phyloP scores from a whole-genome alignment of 176 grass and related monocot species.

The Avena atlantica region DNA sequence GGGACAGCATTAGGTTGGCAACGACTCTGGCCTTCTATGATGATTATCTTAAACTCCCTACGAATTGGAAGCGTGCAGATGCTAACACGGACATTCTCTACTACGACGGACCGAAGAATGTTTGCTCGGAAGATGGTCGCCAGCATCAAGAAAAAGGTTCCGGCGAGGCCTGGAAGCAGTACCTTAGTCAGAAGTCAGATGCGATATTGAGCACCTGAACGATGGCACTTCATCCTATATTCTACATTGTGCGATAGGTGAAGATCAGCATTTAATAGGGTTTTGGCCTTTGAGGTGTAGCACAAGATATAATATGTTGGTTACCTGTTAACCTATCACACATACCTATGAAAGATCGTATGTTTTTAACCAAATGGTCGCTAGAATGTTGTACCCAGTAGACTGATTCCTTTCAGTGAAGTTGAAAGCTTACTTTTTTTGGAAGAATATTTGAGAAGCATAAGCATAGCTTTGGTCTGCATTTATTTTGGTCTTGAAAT shows the following conservation, averaged over 20 bases:
- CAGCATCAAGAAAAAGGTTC: slow-evolving; percentile 41
- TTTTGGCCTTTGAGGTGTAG: neutral
- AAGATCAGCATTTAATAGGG: neutral
- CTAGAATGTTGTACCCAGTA: slow-evolving; percentile 31
- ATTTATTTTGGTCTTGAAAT: neutral
- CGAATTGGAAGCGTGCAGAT: slow-evolving; percentile 58
- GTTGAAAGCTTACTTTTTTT: neutral
- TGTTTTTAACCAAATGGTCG: neutral
- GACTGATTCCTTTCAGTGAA: neutral
- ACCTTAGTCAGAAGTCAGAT: slow-evolving; percentile 58
- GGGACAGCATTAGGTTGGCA: slow-evolving; percentile 60
- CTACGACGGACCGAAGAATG: slow-evolving; percentile 75
- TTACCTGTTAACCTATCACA: slow-evolving; percentile 17
- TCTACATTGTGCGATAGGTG: neutral
- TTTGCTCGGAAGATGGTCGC: slow-evolving; percentile 52
- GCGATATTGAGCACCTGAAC: slow-evolving; percentile 49
- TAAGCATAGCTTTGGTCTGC: neutral
- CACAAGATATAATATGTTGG: neutral
- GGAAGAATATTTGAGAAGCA: neutral
- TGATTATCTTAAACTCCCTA: slow-evolving; percentile 74
- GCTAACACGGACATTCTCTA: slow-evolving; percentile 48
- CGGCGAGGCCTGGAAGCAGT: slow-evolving; percentile 62
- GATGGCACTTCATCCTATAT: neutral
- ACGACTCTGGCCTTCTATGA: slow-evolving; percentile 59
- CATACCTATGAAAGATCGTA: neutral